phyloP scores from a whole-genome alignment of 1,284 basidiomycete species.

The Thelephora terrestris region DNA sequence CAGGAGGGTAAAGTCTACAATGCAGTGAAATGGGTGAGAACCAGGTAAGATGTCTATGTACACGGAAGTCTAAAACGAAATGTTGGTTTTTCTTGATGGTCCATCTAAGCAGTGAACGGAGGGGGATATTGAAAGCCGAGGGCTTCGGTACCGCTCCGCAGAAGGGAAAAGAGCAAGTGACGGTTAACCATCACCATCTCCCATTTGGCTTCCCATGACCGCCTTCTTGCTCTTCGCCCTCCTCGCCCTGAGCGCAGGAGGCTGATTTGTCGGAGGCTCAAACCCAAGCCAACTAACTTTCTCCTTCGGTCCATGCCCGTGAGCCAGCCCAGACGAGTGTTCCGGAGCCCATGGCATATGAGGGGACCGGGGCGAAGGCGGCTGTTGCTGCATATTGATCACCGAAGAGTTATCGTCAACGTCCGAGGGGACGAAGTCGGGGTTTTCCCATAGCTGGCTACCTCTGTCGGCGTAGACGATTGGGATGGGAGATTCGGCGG shows the following conservation, averaged over 20 bases:
- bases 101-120: too few species aligned
- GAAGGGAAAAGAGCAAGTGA: too few species aligned
- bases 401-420: conserved; percentile 9
- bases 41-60: too few species aligned
- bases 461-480: conserved; percentile 38
- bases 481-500: conserved; percentile 47
- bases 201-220: conserved; percentile 9
- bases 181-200: background rate
- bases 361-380: background rate
- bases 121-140: too few species aligned
- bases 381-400: conserved; percentile 8
- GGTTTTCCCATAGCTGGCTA: conserved; percentile 20
- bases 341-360: too few species aligned
- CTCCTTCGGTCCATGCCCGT: conserved; percentile 2
- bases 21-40: too few species aligned
- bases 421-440: conserved; percentile 14
- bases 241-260: conserved; percentile 13
- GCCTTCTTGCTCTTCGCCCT: conserved; percentile 19
- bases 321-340: too few species aligned
- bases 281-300: conserved; percentile 14
- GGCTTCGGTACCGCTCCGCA: too few species aligned
- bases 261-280: conserved; percentile 14
- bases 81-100: too few species aligned
- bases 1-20: too few species aligned
- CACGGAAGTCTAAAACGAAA: too few species aligned